Evolutionary conservation across 257 asterid genomes (phyloP).

Genomic region (Petunia secreta): DNA sequence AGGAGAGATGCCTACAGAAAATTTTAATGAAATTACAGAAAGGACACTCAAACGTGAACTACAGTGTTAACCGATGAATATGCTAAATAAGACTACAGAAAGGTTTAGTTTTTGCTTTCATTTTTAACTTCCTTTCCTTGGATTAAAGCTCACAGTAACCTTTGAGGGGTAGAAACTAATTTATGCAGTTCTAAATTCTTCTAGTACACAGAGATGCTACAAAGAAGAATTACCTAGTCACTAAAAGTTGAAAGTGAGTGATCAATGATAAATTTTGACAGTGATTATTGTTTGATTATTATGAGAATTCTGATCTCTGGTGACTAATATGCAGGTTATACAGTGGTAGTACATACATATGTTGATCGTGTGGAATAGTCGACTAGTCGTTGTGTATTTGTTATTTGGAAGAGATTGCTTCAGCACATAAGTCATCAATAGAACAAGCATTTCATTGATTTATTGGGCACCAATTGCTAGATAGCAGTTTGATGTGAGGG

Average conservation of each 20-base stretch:
- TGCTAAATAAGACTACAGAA: neutral
- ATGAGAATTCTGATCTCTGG: neutral
- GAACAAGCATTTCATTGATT: neutral
- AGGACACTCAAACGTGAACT: neutral
- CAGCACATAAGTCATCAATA: neutral
- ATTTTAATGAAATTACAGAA: neutral
- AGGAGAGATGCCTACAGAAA: neutral
- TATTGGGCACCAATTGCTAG: neutral
- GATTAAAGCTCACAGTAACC: too few relatives aligned
- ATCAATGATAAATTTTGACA: neutral
- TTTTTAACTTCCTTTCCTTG: too few relatives aligned
- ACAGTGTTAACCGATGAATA: neutral
- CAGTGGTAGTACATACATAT: neutral
- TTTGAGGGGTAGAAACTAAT: neutral
- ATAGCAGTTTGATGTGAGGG: neutral
- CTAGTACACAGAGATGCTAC: neutral
- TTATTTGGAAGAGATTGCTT: neutral
- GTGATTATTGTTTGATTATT: neutral
- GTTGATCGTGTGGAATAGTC: neutral
- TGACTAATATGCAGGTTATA: slow-evolving; percentile 25
- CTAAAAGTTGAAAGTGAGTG: neutral
- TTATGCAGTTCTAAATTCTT: neutral
- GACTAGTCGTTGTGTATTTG: neutral
- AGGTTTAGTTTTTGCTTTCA: too few relatives aligned
- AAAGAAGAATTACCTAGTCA: slow-evolving; percentile 3